phyloP scores from a whole-genome alignment of 495 filamentous ascomycete species.

The Talaromyces liani region DNA sequence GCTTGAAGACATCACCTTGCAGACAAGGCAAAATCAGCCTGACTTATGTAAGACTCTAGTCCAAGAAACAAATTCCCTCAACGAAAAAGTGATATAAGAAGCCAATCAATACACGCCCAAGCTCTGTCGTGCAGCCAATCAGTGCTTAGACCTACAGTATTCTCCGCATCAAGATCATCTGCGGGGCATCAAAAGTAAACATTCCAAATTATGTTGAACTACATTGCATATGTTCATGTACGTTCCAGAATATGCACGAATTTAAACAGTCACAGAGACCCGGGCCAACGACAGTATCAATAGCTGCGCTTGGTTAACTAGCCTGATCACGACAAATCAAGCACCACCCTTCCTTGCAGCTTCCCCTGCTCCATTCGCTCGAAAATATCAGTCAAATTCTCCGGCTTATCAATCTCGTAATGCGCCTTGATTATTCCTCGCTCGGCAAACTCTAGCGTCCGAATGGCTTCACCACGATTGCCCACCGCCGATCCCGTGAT shows the following conservation, averaged over 20 bases:
- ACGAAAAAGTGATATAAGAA: background rate
- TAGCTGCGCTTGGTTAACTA: background rate
- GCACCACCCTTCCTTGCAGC: constrained; percentile 51
- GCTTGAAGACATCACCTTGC: background rate
- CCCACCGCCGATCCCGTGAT: constrained; percentile 61
- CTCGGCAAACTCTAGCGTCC: constrained; percentile 56
- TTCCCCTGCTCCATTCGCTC: constrained; percentile 51
- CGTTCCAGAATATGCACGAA: background rate
- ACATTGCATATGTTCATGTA: background rate
- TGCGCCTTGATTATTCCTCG: constrained; percentile 56
- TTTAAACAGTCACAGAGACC: background rate
- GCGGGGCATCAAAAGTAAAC: background rate
- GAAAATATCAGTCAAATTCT: constrained; percentile 52
- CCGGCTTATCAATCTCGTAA: constrained; percentile 52
- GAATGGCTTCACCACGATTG: constrained; percentile 56
- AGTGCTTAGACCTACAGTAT: background rate
- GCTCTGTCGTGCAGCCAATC: background rate
- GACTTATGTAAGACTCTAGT: background rate
- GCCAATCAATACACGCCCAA: background rate
- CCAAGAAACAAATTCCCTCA: background rate
- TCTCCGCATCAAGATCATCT: background rate
- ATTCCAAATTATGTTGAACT: background rate
- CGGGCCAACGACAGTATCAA: background rate
- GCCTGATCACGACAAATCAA: constrained; percentile 27
- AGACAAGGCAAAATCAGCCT: constrained; percentile 10